Base-by-base conservation (phyloP, 805 yeast species). In the Blastobotrys peoriensis region DNA sequence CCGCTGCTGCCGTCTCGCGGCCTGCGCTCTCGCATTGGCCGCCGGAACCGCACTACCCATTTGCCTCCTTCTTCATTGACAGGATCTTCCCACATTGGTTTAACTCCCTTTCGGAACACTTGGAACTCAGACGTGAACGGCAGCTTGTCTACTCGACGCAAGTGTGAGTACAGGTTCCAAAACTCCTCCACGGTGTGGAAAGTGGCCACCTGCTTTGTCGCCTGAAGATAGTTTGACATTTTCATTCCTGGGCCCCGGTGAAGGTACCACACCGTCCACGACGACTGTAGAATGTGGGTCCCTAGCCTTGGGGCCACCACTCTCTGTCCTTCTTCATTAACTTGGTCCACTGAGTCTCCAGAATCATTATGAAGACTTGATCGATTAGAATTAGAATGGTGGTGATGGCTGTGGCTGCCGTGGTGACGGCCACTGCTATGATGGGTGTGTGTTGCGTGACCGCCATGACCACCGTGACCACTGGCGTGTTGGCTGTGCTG, bases 181-280 rank as follows among this genome's bases (percentile, higher is more conserved):
- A 89, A 89, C 65, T 88, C 96, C 70, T 89, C 97, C 41, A 88
- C 96, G 17, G 95, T 81, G 45, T 79, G 75, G 62, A 89, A 88
- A 17, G 88, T 76, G 57, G 85, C 86, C 41, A 88, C 89, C 38
- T 95, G 91, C 68, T 86, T 86, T 4, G 63, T 58, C 8, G 62
- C 56, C 18, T 50, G 43, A 21, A 55, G 48, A 40, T 56, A 59
- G 42, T 58, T 55, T 18, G 56, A 43, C 34, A 53, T 44, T 25
- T 51, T 49, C 38, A 50, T 46, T 10, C 53, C 59, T 16, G 52
- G 55, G 10, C 57, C 58, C 6, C 63, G 55, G 45, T 59, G 59
- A 30, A 54, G 44, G 25, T 56, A 58, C 61, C 61, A 58, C 19
- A 57, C 46, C n/a, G 62, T 59, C 63, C 63, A 59, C 18, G 49